phyloP scores from a whole-genome alignment of 129 eudicot species.

The Calendula officinalis region DNA sequence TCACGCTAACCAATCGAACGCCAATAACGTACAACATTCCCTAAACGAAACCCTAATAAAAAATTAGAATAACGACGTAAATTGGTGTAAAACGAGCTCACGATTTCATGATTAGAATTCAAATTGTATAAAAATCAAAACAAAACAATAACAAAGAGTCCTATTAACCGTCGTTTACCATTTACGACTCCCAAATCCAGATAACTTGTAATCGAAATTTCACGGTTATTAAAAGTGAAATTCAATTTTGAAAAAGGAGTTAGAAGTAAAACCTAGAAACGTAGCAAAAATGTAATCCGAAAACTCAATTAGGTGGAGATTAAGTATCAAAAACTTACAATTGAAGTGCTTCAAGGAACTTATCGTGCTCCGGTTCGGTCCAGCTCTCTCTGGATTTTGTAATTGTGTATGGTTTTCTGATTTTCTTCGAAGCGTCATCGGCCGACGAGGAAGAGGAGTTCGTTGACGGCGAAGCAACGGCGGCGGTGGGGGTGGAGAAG shows the following conservation, averaged over 20 bases:
- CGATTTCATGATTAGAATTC: slow-evolving; percentile 1
- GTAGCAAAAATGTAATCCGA: slow-evolving; percentile 25
- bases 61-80: background rate
- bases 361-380: slow-evolving; percentile 98
- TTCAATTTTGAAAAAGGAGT: background rate
- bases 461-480: slow-evolving; percentile 32
- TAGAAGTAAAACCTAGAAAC: slow-evolving; percentile 13
- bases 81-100: background rate
- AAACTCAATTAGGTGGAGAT: slow-evolving; percentile 7
- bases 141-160: background rate
- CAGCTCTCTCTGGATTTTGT: slow-evolving; percentile 94
- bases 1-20: background rate
- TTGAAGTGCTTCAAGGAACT: slow-evolving; percentile 96
- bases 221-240: slow-evolving; percentile 3
- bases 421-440: slow-evolving; percentile 70
- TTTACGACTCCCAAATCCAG: background rate
- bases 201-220: background rate
- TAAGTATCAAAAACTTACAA: slow-evolving; percentile 52
- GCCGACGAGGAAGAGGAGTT: slow-evolving; percentile 22
- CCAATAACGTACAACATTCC: slow-evolving; percentile 13
- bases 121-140: background rate
- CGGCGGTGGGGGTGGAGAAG: slow-evolving; percentile 43
- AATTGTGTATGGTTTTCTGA: slow-evolving; percentile 93
- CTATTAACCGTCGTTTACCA: background rate
- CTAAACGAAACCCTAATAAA: slow-evolving; percentile 24